Base-by-base conservation (phyloP, 2,329 filamentous ascomycete species). In the Xylaria sp. region DNA sequence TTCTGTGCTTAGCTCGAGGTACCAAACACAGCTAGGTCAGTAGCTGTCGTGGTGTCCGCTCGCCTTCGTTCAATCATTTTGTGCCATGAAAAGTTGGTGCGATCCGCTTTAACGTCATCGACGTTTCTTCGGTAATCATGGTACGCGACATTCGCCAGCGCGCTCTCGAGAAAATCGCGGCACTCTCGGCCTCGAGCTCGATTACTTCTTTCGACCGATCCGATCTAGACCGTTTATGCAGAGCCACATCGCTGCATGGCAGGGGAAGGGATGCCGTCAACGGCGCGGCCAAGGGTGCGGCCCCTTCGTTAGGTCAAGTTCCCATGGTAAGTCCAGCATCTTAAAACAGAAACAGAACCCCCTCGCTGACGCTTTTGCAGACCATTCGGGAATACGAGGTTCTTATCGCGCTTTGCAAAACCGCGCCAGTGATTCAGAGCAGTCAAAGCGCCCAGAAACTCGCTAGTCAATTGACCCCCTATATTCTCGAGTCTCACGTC, bases 381-480 rank as follows among this genome's bases (percentile, higher is more conserved):
- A 93, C 91, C 63, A 89, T 94, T 63, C 91, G 93, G 76, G 97
- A 99, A 84, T 91, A 97, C 74, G 95, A 99, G 80, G 92, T 97
- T 63, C 87, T 99, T 32, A 83, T 98, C 32, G 94, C 96, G 52
- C 86, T 99, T 32, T 98, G 95, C 84, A 95, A 94, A 82, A 93
- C 95, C 63, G 93, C 94, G 3, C 91, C 94, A 3, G 87, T 89
- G 28, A 86, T 98, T 32, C 86, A 90, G 62, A 90, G 89, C 55
- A 81, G 84, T 51, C 89, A 93, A 70, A 91, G 92, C 77, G 94
- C 94, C 34, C 89, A 92, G 76, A 91, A 90, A 75, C 88, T 99
- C 48, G 88, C 91, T n/a, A 85, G 87, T 41, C 94, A 97, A 74
- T 84, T 99, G 50, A 88, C 90, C 8, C 92, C 91, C 5, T 98